These are phyloP conservation scores for Kluyveromyces sp. DNA, from an alignment of 1,139 yeast species.

Conservation along the genomic window DNA sequence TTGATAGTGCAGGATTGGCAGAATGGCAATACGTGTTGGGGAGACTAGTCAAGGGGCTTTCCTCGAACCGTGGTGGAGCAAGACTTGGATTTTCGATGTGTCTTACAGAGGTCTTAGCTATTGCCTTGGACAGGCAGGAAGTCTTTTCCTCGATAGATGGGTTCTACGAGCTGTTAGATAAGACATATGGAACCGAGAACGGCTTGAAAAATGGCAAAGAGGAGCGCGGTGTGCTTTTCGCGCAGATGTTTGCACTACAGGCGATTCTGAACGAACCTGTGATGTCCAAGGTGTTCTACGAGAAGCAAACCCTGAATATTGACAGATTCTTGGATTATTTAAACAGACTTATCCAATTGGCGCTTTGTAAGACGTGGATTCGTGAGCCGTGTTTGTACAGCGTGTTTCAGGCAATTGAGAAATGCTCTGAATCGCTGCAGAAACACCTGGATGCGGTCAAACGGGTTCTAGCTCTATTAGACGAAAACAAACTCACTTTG, in stretches of 20 bases:
- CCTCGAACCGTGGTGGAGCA: conserved; percentile 78
- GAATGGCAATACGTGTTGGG: conserved; percentile 82
- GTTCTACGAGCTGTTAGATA: conserved; percentile 36
- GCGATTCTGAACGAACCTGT: conserved; percentile 53
- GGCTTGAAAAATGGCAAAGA: conserved; percentile 65
- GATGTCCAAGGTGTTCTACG: conserved; percentile 35
- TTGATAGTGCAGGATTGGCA: conserved; percentile 37
- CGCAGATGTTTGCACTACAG: conserved; percentile 79
- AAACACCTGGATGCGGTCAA: conserved; percentile 29
- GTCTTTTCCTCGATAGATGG: conserved; percentile 24
- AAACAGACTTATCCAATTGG: conserved; percentile 48
- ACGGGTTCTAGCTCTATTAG: conserved; percentile 37
- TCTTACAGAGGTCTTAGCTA: conserved; percentile 59
- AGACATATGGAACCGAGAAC: conserved; percentile 25
- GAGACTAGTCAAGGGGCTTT: conserved; percentile 71
- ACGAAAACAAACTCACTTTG: conserved; percentile 49
- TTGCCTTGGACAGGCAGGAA: conserved; percentile 37
- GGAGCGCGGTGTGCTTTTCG: conserved; percentile 74
- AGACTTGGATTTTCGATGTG: conserved; percentile 87
- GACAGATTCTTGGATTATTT: conserved; percentile 38
- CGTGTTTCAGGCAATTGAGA: conserved; percentile 46
- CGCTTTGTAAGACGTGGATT: conserved; percentile 72
- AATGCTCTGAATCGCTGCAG: conserved; percentile 23
- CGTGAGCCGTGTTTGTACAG: conserved; percentile 76
- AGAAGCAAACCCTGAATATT: conserved; percentile 23